Conservation (phyloP, 345 rosid species). For the Eucalyptus cloeziana region DNA sequence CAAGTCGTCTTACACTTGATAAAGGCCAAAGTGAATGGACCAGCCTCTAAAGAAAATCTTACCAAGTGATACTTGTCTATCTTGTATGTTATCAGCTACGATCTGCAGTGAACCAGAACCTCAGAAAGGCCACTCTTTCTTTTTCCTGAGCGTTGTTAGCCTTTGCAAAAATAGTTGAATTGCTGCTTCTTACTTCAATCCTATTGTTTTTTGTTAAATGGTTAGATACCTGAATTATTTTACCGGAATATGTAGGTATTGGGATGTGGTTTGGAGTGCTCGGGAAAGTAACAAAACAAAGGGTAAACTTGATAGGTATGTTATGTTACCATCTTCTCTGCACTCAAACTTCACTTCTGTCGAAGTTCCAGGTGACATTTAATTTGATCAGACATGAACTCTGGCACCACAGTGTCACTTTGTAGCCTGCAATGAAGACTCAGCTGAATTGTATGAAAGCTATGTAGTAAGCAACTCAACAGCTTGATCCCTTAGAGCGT, state of each 20-base stretch:
- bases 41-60: background rate
- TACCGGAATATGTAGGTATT: background rate
- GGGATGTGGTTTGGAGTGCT: slow-evolving; percentile 5
- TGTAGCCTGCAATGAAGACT: background rate
- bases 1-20: background rate
- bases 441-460: background rate
- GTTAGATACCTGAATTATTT: background rate
- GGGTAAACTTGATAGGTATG: slow-evolving; percentile 40
- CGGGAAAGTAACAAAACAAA: background rate
- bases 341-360: background rate
- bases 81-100: background rate
- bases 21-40: background rate
- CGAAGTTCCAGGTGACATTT: background rate
- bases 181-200: background rate
- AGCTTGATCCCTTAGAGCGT: background rate
- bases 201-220: background rate
- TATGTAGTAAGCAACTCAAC: background rate
- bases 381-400: background rate
- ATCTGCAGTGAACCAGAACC: background rate
- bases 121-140: background rate
- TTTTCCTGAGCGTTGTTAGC: background rate
- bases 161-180: background rate
- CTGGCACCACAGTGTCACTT: background rate
- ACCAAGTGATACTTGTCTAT: background rate
- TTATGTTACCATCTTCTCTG: background rate